phyloP scores from a whole-genome alignment of 2,329 filamentous ascomycete species.

The Penicillium expansum region DNA sequence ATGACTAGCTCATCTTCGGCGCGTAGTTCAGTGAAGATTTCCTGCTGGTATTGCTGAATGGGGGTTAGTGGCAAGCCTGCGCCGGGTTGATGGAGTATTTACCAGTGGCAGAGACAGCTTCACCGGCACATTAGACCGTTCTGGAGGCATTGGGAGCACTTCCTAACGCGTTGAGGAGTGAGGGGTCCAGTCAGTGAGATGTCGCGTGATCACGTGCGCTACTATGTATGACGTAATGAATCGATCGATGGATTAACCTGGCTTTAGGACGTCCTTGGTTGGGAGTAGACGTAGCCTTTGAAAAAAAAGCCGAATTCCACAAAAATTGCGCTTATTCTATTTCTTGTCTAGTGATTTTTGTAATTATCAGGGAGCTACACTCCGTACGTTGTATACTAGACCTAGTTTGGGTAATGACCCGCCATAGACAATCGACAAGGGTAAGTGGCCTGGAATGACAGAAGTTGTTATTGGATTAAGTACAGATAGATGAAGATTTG shows the following conservation, averaged over 20 bases:
- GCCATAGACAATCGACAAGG: background rate
- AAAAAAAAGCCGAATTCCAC: background rate
- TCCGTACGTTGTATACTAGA: background rate
- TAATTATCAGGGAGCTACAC: background rate
- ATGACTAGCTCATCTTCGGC: slow-evolving; percentile 91
- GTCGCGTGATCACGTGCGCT: slow-evolving; percentile 16
- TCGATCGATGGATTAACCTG: background rate
- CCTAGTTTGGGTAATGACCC: background rate
- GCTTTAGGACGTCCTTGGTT: background rate
- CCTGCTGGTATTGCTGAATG: slow-evolving; percentile 78
- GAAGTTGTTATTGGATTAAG: background rate
- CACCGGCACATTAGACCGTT: slow-evolving; percentile 50
- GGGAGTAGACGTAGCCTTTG: background rate
- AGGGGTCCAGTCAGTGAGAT: background rate
- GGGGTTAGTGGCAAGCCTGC: slow-evolving; percentile 14
- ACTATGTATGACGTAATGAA: slow-evolving; percentile 18
- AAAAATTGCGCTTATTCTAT: background rate
- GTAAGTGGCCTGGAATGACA: background rate
- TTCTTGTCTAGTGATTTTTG: background rate
- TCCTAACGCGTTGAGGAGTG: slow-evolving; percentile 22
- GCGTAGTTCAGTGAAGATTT: slow-evolving; percentile 86
- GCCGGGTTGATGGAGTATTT: slow-evolving; percentile 16
- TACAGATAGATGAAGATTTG: background rate
- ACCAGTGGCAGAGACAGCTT: slow-evolving; percentile 63
- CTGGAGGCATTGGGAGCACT: slow-evolving; percentile 42